Base-by-base conservation (phyloP, 148 eudicot genomes). In the Hydrangea macrophylla region DNA sequence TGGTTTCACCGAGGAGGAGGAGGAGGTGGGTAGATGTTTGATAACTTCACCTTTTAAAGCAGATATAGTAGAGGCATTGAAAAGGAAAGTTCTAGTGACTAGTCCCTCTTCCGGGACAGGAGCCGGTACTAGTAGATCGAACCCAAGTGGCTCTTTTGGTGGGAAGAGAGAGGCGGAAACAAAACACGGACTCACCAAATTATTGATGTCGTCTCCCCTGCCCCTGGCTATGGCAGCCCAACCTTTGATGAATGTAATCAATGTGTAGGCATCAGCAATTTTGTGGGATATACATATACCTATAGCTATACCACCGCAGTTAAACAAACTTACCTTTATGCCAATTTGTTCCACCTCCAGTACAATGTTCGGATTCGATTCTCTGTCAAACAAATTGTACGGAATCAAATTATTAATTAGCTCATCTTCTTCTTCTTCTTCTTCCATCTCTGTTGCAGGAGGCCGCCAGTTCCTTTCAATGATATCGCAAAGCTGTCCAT, bases 241-340 rank as follows among this genome's bases (percentile, higher is more conserved):
- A 23, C 55, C 62, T 1, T 67, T 78, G 37, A 80, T 74, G 53
- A 83, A 80, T 0, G 75, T 62, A 35, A 71, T 70, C 20, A 80
- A 30, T 35, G 66, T 80, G 6, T 67, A 42, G 3, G 55, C 82
- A 55, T 83, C 87, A 0, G 60, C 79, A 9, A 80, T 64, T 57
- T 68, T 78, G 36, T 77, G 82, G 1, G 76, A 70, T 15, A 78
- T 26, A 28, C 76, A 75, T 1, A 65, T 63, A 6, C 84, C 82
- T 3, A 83, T 65, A 0, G 74, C 73, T 17, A 78, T 58, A 1
- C 82, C 84, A 12, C 84, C 84, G 57, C 82, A 84, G 1, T 56
- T 57, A 18, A 78, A 81, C 2, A 32, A 50, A 42, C 67, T 82
- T 9, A 85, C 61, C 50, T 82, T 86, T 15, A 85, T 58, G 25